phyloP scores from a whole-genome alignment of 116 monocot species.

The Trichopus zeylanicus region DNA sequence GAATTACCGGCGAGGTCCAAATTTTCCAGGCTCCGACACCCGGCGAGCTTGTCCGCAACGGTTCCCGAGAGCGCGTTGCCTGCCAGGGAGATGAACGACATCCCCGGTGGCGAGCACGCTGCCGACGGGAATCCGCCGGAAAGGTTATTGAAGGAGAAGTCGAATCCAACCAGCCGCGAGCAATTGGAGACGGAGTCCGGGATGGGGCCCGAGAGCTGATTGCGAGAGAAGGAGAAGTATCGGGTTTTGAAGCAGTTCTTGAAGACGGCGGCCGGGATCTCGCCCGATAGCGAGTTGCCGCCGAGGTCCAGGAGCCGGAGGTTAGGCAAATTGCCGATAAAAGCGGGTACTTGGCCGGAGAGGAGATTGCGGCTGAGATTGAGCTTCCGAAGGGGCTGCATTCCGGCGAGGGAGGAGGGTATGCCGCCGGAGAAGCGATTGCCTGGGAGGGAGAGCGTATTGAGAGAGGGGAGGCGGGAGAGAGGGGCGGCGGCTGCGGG shows the following conservation, averaged over 20 bases:
- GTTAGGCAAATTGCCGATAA: constrained; percentile 45
- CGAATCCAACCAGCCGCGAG: constrained; percentile 55
- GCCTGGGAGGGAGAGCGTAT: constrained; percentile 70
- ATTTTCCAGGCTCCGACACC: constrained; percentile 51
- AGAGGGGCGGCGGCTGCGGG: constrained; percentile 24
- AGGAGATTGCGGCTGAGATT: constrained; percentile 71
- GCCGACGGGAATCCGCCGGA: constrained; percentile 57
- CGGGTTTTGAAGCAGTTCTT: constrained; percentile 47
- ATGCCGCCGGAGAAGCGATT: constrained; percentile 64
- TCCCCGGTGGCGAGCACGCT: constrained; percentile 51
- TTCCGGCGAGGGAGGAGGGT: constrained; percentile 34
- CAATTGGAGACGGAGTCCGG: constrained; percentile 51
- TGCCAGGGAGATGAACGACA: constrained; percentile 54
- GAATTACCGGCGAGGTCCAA: constrained; percentile 72
- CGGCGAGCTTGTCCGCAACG: constrained; percentile 35
- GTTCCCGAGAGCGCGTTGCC: constrained; percentile 65
- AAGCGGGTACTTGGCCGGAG: constrained; percentile 58
- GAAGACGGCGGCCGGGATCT: constrained; percentile 69
- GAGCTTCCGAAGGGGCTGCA: constrained; percentile 63
- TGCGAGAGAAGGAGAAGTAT: constrained; percentile 75
- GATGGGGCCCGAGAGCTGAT: constrained; percentile 55
- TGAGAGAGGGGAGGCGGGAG: constrained; percentile 42
- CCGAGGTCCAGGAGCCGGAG: constrained; percentile 91
- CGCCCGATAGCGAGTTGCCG: constrained; percentile 64
- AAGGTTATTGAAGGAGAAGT: constrained; percentile 82